Conservation (phyloP, 1,284 basidiomycete species). For the Ganoderma boninense region DNA sequence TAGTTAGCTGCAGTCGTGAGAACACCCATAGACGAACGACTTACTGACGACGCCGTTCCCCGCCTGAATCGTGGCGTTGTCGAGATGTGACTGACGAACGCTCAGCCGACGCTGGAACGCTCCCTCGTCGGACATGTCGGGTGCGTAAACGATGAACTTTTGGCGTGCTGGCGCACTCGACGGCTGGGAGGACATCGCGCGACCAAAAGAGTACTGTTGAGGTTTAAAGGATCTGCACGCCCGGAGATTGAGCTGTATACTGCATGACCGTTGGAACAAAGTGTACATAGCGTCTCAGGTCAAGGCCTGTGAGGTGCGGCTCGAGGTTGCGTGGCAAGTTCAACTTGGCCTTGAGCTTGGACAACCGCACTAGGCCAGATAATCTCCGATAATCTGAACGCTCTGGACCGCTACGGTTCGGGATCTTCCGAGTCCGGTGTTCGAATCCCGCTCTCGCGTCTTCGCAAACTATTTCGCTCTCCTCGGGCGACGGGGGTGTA, state of each 20-base stretch:
- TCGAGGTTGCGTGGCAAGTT: neutral
- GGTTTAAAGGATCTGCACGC: neutral
- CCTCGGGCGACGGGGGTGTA: neutral
- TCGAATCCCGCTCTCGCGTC: neutral
- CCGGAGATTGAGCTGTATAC: neutral
- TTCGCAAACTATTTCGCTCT: neutral
- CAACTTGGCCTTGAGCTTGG: neutral
- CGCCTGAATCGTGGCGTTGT: constrained; percentile 32
- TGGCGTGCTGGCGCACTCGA: constrained; percentile 25
- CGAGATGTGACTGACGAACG: constrained; percentile 45
- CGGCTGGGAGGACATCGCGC: constrained; percentile 18
- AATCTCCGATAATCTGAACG: too few relatives aligned
- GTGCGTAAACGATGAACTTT: constrained; percentile 49
- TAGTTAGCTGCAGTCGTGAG: neutral
- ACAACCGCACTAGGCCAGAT: neutral
- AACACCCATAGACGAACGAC: constrained; percentile 13
- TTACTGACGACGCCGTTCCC: constrained; percentile 40
- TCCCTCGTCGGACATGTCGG: constrained; percentile 47
- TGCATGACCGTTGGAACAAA: neutral
- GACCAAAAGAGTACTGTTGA: too few relatives aligned
- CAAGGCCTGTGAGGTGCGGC: neutral
- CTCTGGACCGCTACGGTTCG: neutral
- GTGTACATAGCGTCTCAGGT: neutral
- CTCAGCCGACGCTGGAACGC: constrained; percentile 44
- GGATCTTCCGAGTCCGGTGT: neutral